A percentile compares a stretch with the other conserved stretches of the same genome.
Evolutionary conservation across 2,329 filamentous ascomycete species (phyloP).

Genomic region (Boeremia exigua): DNA sequence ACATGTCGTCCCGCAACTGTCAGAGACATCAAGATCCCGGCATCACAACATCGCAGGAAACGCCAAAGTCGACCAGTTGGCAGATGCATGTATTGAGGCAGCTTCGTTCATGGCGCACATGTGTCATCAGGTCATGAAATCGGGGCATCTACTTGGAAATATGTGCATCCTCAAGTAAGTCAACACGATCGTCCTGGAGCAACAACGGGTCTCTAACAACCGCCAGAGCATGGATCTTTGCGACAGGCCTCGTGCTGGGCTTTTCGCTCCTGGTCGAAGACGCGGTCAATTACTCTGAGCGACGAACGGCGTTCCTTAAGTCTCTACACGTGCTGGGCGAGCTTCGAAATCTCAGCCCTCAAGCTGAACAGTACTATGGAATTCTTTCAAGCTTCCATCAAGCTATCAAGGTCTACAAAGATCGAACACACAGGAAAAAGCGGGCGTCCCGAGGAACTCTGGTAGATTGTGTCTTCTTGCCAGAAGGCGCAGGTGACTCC

Average conservation of each 20-base stretch:
- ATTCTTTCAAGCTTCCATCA: conserved; percentile 51
- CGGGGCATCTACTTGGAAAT: conserved; percentile 57
- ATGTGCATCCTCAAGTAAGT: conserved; percentile 66
- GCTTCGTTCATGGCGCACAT: conserved; percentile 63
- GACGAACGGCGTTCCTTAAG: conserved; percentile 58
- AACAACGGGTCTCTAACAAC: not conserved
- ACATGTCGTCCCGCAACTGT: conserved; percentile 48
- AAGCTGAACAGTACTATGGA: conserved; percentile 64
- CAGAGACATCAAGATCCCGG: conserved; percentile 31
- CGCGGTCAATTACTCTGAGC: conserved; percentile 51
- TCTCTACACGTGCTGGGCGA: conserved; percentile 59
- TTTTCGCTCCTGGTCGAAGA: conserved; percentile 62
- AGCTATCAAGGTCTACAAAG: conserved; percentile 25
- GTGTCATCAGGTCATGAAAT: conserved; percentile 56
- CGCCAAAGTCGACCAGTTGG: conserved; percentile 48
- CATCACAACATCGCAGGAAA: conserved; percentile 32
- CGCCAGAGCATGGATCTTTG: conserved; percentile 60
- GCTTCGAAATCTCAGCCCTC: conserved; percentile 58
- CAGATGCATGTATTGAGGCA: conserved; percentile 62
- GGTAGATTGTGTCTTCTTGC: conserved; percentile 21
- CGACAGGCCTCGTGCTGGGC: conserved; percentile 63
- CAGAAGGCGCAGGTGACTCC: conserved; percentile 1
- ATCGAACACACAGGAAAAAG: conserved; percentile 16
- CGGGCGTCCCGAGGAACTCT: conserved; percentile 7
- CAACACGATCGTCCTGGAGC: no score